Evolutionary conservation across 305 asterid genomes (phyloP).

Genomic region (Solanum hybrid): DNA sequence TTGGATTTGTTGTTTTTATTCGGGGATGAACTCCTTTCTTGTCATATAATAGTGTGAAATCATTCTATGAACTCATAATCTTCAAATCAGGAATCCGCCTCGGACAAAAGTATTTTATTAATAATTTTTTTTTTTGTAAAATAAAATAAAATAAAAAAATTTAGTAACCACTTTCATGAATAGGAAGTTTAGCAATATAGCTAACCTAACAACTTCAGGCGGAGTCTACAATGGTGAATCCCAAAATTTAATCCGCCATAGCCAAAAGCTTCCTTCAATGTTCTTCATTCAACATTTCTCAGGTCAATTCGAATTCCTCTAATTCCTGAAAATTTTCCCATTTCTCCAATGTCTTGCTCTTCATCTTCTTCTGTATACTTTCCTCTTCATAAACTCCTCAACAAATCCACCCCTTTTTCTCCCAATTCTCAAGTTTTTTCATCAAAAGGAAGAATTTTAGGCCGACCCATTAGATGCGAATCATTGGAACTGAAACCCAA

Average conservation of each 20-base stretch:
- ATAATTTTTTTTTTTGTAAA: background rate
- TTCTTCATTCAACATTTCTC: background rate
- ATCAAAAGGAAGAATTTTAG: background rate
- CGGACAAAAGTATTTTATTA: background rate
- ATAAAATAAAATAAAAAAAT: background rate
- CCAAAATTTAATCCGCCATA: conserved; percentile 1
- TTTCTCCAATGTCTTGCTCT: background rate
- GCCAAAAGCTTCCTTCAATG: background rate
- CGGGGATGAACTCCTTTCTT: background rate
- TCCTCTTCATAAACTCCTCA: background rate
- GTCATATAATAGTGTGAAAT: background rate
- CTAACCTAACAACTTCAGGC: background rate
- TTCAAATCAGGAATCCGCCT: background rate
- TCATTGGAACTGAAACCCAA: background rate
- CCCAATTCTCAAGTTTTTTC: background rate
- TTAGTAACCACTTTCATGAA: background rate
- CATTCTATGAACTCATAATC: background rate
- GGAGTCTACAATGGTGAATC: background rate
- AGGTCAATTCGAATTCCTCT: background rate
- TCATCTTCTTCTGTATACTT: background rate
- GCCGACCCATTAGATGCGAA: background rate
- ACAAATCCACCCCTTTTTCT: background rate
- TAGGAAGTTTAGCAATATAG: background rate
- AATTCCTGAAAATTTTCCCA: background rate
- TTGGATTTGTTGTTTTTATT: background rate